Base-by-base conservation (phyloP, 108 stramenopile genomes). In the Craspedostauros australis region DNA sequence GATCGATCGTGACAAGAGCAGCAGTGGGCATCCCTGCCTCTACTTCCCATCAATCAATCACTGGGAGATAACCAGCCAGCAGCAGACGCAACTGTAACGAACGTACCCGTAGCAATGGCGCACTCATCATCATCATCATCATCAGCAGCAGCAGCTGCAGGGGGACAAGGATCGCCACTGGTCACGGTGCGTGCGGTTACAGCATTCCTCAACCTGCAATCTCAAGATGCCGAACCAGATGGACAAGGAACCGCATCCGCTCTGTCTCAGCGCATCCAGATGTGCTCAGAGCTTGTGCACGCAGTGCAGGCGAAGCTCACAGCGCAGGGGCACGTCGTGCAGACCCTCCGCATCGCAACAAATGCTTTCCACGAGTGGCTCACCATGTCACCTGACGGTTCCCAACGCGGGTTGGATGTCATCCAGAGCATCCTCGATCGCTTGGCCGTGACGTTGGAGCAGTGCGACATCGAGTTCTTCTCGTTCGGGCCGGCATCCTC, bases 351-450 rank as follows among this genome's bases (percentile, higher is more conserved):
- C n/a, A 65, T 92, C 19, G 84, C 86, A 14, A 92, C 91, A 21
- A 92, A 92, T 76, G 78, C 91, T 22, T 92, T 92, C 54, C 76
- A 74, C 7, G 84, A 92, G 60, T 92, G 78, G 76, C 58, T 88
- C 52, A 24, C 39, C 23, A 11, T n/a, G 34, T 5, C 16, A 58
- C 25, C 29, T 12, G 6, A 9, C 2, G 28, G 39, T 14, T 26
- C 16, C 4, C 31, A 33, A 18, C n/a, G 1, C 18, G 3, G 26
- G 32, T 23, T 36, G 24, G 14, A 15, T 33, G 41, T 54, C 37
- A 42, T 25, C 16, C 34, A 59, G 34, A 20, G 22, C 23, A 59
- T 61, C 0, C 28, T 89, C 24, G 51, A 75, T 5, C 28, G 16
- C 19, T 42, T 88, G 3, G 68, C 83, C 39, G 37, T 44, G 31